Evolutionary conservation across 1,139 yeast genomes (phyloP).

Genomic region (Zygosaccharomyces sapae): DNA sequence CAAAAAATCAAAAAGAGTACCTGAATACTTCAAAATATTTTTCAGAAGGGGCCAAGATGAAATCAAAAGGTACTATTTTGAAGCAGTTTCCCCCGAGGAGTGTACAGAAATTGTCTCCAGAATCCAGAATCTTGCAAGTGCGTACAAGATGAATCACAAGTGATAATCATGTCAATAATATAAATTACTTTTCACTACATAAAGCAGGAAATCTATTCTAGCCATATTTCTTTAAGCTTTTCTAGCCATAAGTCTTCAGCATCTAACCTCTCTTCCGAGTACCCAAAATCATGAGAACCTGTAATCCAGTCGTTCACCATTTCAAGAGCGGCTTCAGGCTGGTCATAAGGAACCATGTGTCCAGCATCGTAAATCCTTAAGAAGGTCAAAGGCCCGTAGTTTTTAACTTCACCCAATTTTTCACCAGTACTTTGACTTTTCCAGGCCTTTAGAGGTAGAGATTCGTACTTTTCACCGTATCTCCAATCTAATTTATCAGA

Average conservation of each 20-base stretch:
- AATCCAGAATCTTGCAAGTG: conserved; percentile 50
- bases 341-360: conserved; percentile 73
- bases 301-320: conserved; percentile 70
- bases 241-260: too few relatives aligned
- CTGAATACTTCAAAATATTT: conserved; percentile 76
- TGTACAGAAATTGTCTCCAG: conserved; percentile 74
- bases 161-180: conserved; percentile 39
- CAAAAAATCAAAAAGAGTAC: conserved; percentile 74
- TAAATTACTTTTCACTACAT: background rate
- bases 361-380: conserved; percentile 59
- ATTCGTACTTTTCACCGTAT: conserved; percentile 42
- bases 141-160: conserved; percentile 51
- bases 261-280: background rate
- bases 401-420: conserved; percentile 51
- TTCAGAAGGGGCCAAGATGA: conserved; percentile 59
- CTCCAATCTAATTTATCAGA: conserved; percentile 64
- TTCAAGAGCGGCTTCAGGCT: conserved; percentile 62
- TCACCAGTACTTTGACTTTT: conserved; percentile 38
- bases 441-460: conserved; percentile 43
- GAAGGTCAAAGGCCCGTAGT: conserved; percentile 50
- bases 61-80: conserved; percentile 80
- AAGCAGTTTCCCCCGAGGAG: conserved; percentile 59
- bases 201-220: too few relatives aligned
- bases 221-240: too few relatives aligned
- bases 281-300: conserved; percentile 4